Evolutionary conservation across 83 land plant species (phyloP), one percentile per base, ranked within the genome.

Genomic region (Thuja plicata): DNA sequence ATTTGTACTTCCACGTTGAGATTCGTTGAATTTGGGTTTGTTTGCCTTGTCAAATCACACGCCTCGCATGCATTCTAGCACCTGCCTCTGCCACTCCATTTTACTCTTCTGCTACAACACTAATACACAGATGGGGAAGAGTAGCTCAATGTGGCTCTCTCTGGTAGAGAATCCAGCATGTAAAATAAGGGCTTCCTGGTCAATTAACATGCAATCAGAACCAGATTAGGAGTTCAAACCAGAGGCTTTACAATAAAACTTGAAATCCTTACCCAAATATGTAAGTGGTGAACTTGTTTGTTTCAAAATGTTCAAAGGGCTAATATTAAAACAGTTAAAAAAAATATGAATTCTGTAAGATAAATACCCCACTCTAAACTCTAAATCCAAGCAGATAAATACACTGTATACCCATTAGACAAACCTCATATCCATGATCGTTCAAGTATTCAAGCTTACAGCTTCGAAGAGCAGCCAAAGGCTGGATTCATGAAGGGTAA

Each of bases 21-120:
- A 84, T 30, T 84, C 86, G 32, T 84, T 84, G 54, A 84, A 84
- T 30, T 50, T 84, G 57, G 86, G 86, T 50, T 48, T 84, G 57
- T 84, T 84, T 16, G n/a, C 54, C 54, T 84, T 84, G 55, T 84
- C 86, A 17, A 84, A 84, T 32, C 86, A 57, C 50, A 15, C 86
- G 7, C 45, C 55, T 50, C 57, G 43, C 45, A 48, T 84, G 35
- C 54, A 30, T 5, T 84, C 86, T 50, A 15, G 17, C 17, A 84
- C 86, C 86, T 12, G 57, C 57, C 34, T 84, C 57, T 84, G 57
- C 86, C 86, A 84, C 57, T 84, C 86, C 86, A 84, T 84, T 84
- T 27, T 27, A 81, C 84, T 81, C 12, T 43, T 9, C 84, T 81
- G 30, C 1, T 6, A 27, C 32, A 66, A 66, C 30, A 66, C n/a